Percentiles rank a stretch among this genome's conserved stretches.
Evolutionary conservation across 2,329 filamentous ascomycete genomes (phyloP).

Genomic region (Pestalotiopsis sp.): DNA sequence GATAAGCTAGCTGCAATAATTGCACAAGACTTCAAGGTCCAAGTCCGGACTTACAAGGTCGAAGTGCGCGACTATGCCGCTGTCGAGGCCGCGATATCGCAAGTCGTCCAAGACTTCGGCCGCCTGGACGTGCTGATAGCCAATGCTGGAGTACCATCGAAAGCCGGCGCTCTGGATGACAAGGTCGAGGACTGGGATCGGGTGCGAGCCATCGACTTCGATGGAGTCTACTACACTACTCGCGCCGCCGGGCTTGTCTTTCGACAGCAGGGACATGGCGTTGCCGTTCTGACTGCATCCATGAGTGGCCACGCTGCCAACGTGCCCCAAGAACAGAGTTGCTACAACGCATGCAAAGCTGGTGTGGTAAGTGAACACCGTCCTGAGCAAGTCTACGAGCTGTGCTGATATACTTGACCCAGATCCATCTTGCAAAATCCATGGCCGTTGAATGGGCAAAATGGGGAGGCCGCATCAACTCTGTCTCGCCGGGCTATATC

Average conservation of each 20-base stretch:
- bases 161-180: slow-evolving; percentile 68
- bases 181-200: slow-evolving; percentile 66
- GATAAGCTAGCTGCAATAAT: slow-evolving; percentile 19
- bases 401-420: neutral
- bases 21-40: slow-evolving; percentile 16
- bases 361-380: slow-evolving; percentile 43
- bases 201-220: slow-evolving; percentile 73
- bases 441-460: slow-evolving; percentile 73
- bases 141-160: slow-evolving; percentile 78
- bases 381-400: neutral
- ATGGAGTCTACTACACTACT: slow-evolving; percentile 79
- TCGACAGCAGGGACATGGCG: slow-evolving; percentile 71
- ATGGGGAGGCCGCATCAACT: slow-evolving; percentile 70
- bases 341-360: slow-evolving; percentile 75
- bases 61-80: slow-evolving; percentile 58
- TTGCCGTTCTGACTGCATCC: slow-evolving; percentile 77
- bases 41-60: slow-evolving; percentile 65
- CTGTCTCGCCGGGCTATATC: slow-evolving; percentile 76
- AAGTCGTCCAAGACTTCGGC: slow-evolving; percentile 67
- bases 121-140: slow-evolving; percentile 79
- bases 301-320: slow-evolving; percentile 82
- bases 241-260: slow-evolving; percentile 71
- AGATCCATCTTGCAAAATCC: slow-evolving; percentile 47
- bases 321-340: slow-evolving; percentile 73
- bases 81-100: slow-evolving; percentile 53